Conservation (phyloP, 495 filamentous ascomycete genomes). For the Penicillium bovifimosum region DNA sequence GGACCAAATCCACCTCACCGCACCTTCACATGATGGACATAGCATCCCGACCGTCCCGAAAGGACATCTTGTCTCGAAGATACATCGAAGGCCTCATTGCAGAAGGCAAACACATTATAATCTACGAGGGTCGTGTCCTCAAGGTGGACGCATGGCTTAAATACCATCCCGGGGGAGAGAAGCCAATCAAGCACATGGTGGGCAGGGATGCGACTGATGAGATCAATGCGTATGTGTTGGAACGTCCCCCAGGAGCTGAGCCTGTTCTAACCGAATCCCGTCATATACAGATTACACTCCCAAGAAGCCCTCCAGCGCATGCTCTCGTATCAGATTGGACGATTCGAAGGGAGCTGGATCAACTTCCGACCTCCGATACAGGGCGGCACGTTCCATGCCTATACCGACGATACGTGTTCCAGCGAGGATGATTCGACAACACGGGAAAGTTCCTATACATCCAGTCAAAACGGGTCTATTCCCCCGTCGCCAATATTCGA, state of each 20-base stretch:
- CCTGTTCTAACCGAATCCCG: not conserved
- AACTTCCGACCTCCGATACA: slow-evolving; percentile 93
- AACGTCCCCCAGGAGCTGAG: not conserved
- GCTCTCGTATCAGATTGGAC: slow-evolving; percentile 77
- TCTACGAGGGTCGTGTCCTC: slow-evolving; percentile 73
- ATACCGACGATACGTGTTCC: slow-evolving; percentile 32
- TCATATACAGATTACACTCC: slow-evolving; percentile 68
- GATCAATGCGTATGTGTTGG: slow-evolving; percentile 69
- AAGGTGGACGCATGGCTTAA: slow-evolving; percentile 83
- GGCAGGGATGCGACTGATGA: slow-evolving; percentile 96
- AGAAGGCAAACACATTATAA: slow-evolving; percentile 74
- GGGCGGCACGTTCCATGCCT: slow-evolving; percentile 73
- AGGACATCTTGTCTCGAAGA: slow-evolving; percentile 58
- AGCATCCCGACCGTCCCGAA: slow-evolving; percentile 26
- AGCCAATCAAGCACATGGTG: slow-evolving; percentile 90
- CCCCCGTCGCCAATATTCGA: slow-evolving; percentile 66
- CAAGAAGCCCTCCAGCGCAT: slow-evolving; percentile 69
- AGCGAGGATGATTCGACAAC: slow-evolving; percentile 30
- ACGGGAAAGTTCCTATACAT: slow-evolving; percentile 37
- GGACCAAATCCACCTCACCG: slow-evolving; percentile 1
- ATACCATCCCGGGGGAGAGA: slow-evolving; percentile 90
- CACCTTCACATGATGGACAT: slow-evolving; percentile 16
- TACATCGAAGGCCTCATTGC: slow-evolving; percentile 86
- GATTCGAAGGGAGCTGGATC: slow-evolving; percentile 72
- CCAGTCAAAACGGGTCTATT: slow-evolving; percentile 27